Base-by-base conservation (phyloP, 139 green algal species). In the Zygnema cylindricum region DNA sequence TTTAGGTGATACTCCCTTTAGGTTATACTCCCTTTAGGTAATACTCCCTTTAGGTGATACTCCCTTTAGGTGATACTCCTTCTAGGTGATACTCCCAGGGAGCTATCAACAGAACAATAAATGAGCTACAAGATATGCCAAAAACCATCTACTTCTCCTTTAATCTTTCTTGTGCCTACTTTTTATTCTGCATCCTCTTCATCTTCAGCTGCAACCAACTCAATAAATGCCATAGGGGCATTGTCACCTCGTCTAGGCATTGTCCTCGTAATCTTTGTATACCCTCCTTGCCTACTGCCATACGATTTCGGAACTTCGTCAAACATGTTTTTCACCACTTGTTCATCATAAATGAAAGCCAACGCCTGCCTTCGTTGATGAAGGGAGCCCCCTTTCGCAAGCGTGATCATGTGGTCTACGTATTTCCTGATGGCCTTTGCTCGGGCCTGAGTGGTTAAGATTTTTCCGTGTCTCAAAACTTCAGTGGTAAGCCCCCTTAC, bases 391-490 rank as follows among this genome's bases (percentile, higher is more conserved):
- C 95, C 92, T 95, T 99, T 99, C 43, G 97, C 97, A 76, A 99
- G 93, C n/a, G 93, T 96, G 79, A 99, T 99, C 94, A 99, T 98
- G 86, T 98, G 96, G 92, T 99, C 97, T 36, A 98, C 97, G 76
- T 95, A 95, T 85, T 96, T 96, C 39, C 96, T 93, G 69, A 99
- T 96, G 11, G 97, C 97, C 93, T 98, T 98, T 73, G 97, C 97
- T 55, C 85, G 85, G 0, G 71, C 95, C 95, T 96, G 98, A 23
- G 97, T 99, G 41, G 97, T 99, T 55, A 92, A 96, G 77, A 99
- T 99, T 54, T 95, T 94, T 43, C 97, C 97, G 85, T 99, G 95
- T 40, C 95, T 89, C 54, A 99, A 94, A 7, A 98, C 88, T 91
- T 99, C 95, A 35, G 97, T 99, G 11, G 96, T 95, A 21, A 99